Conservation (phyloP, 192 early-diverging fungal species). For the Coemansia sp. region DNA sequence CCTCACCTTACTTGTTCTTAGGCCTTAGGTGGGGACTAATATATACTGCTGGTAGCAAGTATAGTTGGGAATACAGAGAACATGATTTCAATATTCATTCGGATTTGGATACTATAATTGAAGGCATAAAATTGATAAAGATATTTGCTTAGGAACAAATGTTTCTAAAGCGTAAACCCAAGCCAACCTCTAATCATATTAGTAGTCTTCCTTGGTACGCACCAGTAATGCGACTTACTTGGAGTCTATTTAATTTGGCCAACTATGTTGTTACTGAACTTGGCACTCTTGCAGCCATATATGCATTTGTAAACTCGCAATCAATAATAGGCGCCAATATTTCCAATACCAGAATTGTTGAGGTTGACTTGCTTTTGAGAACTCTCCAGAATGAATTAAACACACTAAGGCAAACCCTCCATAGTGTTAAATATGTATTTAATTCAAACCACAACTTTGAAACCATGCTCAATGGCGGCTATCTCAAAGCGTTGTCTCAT, state of each 20-base stretch:
- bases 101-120: constrained; percentile 6
- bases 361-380: constrained; percentile 8
- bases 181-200: neutral
- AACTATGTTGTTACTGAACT: constrained; percentile 9
- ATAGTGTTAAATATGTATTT: neutral
- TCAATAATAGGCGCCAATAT: neutral
- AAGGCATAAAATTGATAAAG: constrained; percentile 34
- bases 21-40: neutral
- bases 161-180: neutral
- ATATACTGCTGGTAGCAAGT: neutral
- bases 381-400: constrained; percentile 8
- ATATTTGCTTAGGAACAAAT: constrained; percentile 45
- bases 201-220: constrained; percentile 36
- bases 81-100: neutral
- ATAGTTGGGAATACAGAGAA: too few relatives aligned
- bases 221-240: constrained; percentile 4
- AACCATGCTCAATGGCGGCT: constrained; percentile 19
- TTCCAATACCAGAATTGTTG: constrained; percentile 30
- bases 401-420: neutral
- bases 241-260: constrained; percentile 13
- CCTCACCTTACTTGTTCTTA: neutral
- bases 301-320: neutral
- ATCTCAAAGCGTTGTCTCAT: constrained; percentile 20
- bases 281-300: constrained; percentile 9
- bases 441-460: constrained; percentile 17